A percentile compares a stretch with the other conserved stretches of the same genome.
These are phyloP conservation scores for Clohesyomyces aquaticus DNA, from an alignment of 495 filamentous ascomycete genomes.

Conservation along the genomic window DNA sequence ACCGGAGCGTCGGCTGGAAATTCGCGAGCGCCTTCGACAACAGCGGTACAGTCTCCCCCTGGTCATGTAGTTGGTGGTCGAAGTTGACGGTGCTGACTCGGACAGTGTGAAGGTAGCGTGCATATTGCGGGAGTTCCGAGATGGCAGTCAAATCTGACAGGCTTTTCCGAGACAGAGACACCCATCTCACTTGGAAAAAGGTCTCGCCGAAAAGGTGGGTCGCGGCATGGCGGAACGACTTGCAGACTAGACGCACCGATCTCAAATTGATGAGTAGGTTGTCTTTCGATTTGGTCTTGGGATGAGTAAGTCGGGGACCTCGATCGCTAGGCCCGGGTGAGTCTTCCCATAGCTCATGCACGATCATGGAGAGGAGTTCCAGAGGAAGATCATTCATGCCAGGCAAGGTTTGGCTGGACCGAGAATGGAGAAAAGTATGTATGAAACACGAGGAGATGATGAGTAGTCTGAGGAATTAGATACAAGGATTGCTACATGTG, in stretches of 20 bases:
- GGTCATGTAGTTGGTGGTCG: slow-evolving; percentile 8
- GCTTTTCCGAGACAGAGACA: slow-evolving; percentile 15
- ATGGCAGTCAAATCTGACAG: slow-evolving; percentile 9
- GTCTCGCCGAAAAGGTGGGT: slow-evolving; percentile 17
- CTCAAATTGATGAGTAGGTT: slow-evolving; percentile 21
- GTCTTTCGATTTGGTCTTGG: slow-evolving; percentile 10
- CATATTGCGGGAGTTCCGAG: slow-evolving; percentile 5
- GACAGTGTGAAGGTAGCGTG: slow-evolving; percentile 8
- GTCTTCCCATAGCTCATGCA: slow-evolving; percentile 27
- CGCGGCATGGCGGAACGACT: slow-evolving; percentile 22
- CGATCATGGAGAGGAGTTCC: slow-evolving; percentile 25
- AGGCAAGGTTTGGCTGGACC: not conserved
- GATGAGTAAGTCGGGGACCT: slow-evolving; percentile 11
- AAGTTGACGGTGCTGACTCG: slow-evolving; percentile 14
- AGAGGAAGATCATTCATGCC: slow-evolving; percentile 22
- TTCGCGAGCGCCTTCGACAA: slow-evolving; percentile 21
- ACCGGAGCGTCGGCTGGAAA: slow-evolving; percentile 9
- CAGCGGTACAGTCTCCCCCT: slow-evolving; percentile 4
- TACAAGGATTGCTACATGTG: not conserved
- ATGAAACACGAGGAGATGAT: not conserved
- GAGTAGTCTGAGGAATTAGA: not conserved
- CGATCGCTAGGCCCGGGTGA: not conserved
- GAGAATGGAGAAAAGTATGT: not conserved
- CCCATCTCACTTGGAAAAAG: slow-evolving; percentile 22
- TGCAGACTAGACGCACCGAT: slow-evolving; percentile 23